Evolutionary conservation across 257 asterid genomes (phyloP).

Genomic region (Solanum gracilifrons): DNA sequence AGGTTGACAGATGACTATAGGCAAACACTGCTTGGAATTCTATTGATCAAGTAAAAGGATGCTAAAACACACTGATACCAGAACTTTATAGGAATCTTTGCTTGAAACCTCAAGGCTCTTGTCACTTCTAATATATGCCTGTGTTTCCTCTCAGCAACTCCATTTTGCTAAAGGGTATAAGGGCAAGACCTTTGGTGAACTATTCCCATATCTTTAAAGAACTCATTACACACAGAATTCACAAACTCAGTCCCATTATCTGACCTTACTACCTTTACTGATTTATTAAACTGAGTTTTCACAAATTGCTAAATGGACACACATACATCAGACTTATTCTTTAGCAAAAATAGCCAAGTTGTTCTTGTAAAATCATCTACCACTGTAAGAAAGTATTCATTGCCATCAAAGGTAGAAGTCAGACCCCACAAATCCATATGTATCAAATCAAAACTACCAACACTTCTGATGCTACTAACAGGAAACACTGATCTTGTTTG

Average conservation of each 20-base stretch:
- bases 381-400: not conserved
- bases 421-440: not conserved
- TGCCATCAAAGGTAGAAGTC: not conserved
- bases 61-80: too few relatives aligned
- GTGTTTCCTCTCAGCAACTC: not conserved
- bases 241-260: not conserved
- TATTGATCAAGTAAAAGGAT: too few relatives aligned
- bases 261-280: not conserved
- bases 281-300: not conserved
- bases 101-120: too few relatives aligned
- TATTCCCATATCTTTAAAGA: not conserved
- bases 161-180: not conserved
- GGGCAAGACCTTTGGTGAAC: not conserved
- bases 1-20: too few relatives aligned
- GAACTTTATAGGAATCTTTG: too few relatives aligned
- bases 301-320: not conserved
- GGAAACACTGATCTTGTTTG: not conserved
- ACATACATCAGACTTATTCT: not conserved
- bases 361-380: not conserved
- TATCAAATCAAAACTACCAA: not conserved
- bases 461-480: not conserved
- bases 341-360: not conserved
- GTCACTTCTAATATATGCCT: not conserved
- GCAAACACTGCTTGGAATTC: too few relatives aligned
- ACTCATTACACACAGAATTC: too few relatives aligned